These are phyloP conservation scores for Coemansia sp. DNA, from an alignment of 192 early-diverging fungal genomes.

Conservation along the genomic window DNA sequence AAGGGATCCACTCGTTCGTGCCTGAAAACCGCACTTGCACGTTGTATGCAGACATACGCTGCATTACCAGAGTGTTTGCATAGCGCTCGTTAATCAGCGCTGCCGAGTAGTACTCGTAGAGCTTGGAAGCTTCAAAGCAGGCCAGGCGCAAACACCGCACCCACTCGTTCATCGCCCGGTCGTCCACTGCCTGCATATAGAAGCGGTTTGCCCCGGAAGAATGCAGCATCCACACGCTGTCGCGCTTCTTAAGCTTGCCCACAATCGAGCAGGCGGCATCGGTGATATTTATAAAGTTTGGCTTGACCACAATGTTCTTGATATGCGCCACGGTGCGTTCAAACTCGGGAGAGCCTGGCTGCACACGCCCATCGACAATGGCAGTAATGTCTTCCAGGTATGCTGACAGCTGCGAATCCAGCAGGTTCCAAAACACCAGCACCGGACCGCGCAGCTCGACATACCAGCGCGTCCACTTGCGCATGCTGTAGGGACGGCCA, in stretches of 20 bases:
- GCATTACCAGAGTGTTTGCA: conserved; percentile 10
- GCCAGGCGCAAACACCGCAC: conserved; percentile 67
- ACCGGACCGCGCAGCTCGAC: conserved; percentile 70
- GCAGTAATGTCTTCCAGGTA: conserved; percentile 53
- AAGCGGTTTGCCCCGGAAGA: conserved; percentile 70
- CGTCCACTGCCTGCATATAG: conserved; percentile 60
- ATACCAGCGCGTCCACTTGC: conserved; percentile 71
- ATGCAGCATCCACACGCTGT: conserved; percentile 63
- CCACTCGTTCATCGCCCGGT: conserved; percentile 63
- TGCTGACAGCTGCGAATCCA: conserved; percentile 50
- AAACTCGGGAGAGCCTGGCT: conserved; percentile 42
- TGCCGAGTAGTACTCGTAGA: conserved; percentile 74
- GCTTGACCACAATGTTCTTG: conserved; percentile 55
- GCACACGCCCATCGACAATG: conserved; percentile 47
- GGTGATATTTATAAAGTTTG: conserved; percentile 74
- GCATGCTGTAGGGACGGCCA: conserved; percentile 58
- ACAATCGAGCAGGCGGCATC: conserved; percentile 63
- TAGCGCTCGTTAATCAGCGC: conserved; percentile 51
- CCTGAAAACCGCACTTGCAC: conserved; percentile 52
- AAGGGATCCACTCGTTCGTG: conserved; percentile 55
- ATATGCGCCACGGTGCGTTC: conserved; percentile 48
- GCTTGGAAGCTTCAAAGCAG: conserved; percentile 69
- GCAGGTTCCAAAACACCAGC: conserved; percentile 62
- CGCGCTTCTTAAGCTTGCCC: conserved; percentile 57
- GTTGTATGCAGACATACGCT: conserved; percentile 29